Evolutionary conservation across 768 basidiomycete genomes (phyloP).

Genomic region (Kwoniella sp.): DNA sequence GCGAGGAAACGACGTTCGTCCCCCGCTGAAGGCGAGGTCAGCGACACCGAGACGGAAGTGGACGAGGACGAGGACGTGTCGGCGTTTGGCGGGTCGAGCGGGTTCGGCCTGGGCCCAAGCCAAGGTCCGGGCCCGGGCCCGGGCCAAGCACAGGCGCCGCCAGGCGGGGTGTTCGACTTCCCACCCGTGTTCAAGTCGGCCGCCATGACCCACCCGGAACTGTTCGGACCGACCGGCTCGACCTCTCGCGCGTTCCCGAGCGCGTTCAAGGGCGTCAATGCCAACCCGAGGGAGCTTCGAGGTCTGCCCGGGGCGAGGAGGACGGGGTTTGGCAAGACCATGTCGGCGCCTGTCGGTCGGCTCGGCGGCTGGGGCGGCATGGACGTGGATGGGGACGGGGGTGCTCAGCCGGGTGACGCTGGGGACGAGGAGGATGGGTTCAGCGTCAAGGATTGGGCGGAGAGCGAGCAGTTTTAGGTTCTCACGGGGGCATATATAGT

Average conservation of each 20-base stretch:
- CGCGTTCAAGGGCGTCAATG: constrained; percentile 12
- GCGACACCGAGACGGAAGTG: constrained; percentile 29
- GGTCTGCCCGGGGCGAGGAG: constrained; percentile 16
- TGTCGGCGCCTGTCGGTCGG: constrained; percentile 34
- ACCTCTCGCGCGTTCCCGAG: constrained; percentile 7
- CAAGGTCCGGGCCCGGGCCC: background rate
- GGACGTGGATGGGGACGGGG: constrained; percentile 28
- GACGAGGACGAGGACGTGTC: constrained; percentile 24
- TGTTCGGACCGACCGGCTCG: constrained; percentile 17
- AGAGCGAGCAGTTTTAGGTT: constrained; percentile 32
- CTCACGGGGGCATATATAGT: no score
- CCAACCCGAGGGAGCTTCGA: constrained; percentile 8
- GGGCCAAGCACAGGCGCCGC: constrained; percentile 1
- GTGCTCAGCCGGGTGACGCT: background rate
- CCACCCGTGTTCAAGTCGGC: constrained; percentile 38
- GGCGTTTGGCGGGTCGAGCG: no score
- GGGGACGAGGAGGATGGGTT: constrained; percentile 30
- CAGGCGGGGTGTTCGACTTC: constrained; percentile 30
- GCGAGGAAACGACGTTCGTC: constrained; percentile 15
- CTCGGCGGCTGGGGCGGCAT: constrained; percentile 18
- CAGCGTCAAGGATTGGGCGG: constrained; percentile 39
- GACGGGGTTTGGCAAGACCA: constrained; percentile 29
- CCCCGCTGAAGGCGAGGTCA: constrained; percentile 13
- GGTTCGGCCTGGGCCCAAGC: no score
- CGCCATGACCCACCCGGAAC: constrained; percentile 31